Percentiles rank a stretch among this genome's conserved stretches.
These are phyloP conservation scores for Nidularia pulvinata DNA, from an alignment of 768 basidiomycete genomes.

Conservation along the genomic window DNA sequence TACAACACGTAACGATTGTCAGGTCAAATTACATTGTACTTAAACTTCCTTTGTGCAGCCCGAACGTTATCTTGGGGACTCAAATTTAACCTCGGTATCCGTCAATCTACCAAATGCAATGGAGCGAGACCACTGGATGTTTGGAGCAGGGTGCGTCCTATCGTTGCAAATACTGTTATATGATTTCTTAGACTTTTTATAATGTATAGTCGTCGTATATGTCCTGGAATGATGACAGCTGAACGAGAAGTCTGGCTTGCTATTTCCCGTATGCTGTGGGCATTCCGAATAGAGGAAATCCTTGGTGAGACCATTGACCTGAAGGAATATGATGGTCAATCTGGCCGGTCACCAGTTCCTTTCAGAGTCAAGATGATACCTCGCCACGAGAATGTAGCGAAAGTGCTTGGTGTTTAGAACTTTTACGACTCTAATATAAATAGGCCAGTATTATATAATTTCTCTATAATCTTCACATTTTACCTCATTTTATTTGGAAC, in stretches of 20 bases:
- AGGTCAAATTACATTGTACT: not conserved
- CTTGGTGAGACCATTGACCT: slow-evolving; percentile 42
- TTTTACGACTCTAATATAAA: no score
- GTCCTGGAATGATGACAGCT: slow-evolving; percentile 42
- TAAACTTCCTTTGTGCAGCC: slow-evolving; percentile 20
- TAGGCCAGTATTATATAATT: no score
- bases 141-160: slow-evolving; percentile 42
- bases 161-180: not conserved
- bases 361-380: slow-evolving; percentile 31
- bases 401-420: slow-evolving; percentile 13
- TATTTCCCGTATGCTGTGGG: slow-evolving; percentile 46
- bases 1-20: not conserved
- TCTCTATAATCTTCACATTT: no score
- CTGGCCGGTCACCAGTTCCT: slow-evolving; percentile 43
- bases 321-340: slow-evolving; percentile 45
- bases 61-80: slow-evolving; percentile 42
- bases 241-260: slow-evolving; percentile 44
- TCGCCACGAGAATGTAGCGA: slow-evolving; percentile 22
- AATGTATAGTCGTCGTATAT: slow-evolving; percentile 29
- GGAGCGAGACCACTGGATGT: slow-evolving; percentile 51
- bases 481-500: no score
- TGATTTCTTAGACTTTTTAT: not conserved
- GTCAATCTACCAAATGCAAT: slow-evolving; percentile 36
- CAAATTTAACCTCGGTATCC: slow-evolving; percentile 34
- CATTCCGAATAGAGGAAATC: slow-evolving; percentile 37